Percentiles rank a stretch among this genome's conserved stretches.
phyloP scores from a whole-genome alignment of 306 rosid species.

The Biancaea sappan region DNA sequence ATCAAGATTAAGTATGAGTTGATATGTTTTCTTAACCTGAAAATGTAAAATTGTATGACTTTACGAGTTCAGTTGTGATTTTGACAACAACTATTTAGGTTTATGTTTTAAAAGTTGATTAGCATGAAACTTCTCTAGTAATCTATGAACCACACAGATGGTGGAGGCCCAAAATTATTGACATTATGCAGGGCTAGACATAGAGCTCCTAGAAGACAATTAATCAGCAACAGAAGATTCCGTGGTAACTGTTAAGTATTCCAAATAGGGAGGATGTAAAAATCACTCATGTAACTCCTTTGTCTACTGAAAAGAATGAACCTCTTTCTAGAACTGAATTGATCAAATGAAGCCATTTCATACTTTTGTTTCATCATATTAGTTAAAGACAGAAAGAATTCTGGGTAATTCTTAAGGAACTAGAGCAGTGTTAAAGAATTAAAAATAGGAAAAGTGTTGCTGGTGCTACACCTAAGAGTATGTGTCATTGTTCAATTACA shows the following conservation, averaged over 20 bases:
- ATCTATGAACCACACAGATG: conserved; percentile 7
- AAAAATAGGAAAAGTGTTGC: background rate
- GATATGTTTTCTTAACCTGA: too few species aligned
- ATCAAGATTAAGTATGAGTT: too few species aligned
- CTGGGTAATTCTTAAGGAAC: background rate
- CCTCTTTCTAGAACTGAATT: background rate
- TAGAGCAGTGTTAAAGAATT: background rate
- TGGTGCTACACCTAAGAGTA: background rate
- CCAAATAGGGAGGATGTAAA: too few species aligned
- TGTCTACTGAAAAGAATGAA: background rate
- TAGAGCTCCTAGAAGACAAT: conserved; percentile 10
- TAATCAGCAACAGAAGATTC: conserved; percentile 5
- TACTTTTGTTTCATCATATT: background rate
- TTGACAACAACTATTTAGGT: too few species aligned
- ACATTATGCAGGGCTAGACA: background rate
- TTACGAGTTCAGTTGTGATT: too few species aligned
- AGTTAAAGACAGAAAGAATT: background rate
- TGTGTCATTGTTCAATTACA: background rate
- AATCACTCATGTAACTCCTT: too few species aligned
- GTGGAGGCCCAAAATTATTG: conserved; percentile 14
- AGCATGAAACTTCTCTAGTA: background rate
- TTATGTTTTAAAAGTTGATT: conserved; percentile 7
- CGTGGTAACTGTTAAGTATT: too few species aligned
- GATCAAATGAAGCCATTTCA: background rate
- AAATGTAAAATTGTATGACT: too few species aligned